Conservation (phyloP, 2,329 filamentous ascomycete species). For the Sphaceloma murrayae region DNA sequence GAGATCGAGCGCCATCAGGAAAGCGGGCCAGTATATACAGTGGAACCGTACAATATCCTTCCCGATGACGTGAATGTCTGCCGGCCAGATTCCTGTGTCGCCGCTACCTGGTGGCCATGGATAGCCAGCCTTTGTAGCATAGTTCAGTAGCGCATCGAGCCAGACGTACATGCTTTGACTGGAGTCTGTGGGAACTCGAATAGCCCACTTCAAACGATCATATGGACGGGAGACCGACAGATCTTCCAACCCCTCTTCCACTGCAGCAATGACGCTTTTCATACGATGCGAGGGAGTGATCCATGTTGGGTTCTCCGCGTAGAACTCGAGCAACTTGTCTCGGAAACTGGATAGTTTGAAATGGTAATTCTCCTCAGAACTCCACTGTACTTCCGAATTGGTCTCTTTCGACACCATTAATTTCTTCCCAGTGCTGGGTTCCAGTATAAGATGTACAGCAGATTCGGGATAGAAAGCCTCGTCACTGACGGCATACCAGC, state of each 20-base stretch:
- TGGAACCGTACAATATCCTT: slow-evolving; percentile 97
- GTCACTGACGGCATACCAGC: slow-evolving; percentile 95
- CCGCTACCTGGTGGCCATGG: slow-evolving; percentile 63
- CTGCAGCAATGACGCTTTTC: slow-evolving; percentile 68
- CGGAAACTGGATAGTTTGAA: slow-evolving; percentile 79
- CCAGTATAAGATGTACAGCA: slow-evolving; percentile 61
- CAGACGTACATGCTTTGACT: slow-evolving; percentile 95
- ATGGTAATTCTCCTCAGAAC: slow-evolving; percentile 86
- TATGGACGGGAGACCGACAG: slow-evolving; percentile 79
- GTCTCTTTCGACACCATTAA: slow-evolving; percentile 78
- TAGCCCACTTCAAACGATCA: slow-evolving; percentile 74
- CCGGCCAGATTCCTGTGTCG: slow-evolving; percentile 66
- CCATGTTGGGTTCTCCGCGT: slow-evolving; percentile 65
- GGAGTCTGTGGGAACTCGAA: slow-evolving; percentile 73
- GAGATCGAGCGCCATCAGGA: slow-evolving; percentile 78
- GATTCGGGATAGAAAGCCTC: slow-evolving; percentile 88
- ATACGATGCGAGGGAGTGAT: slow-evolving; percentile 64
- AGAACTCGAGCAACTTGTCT: slow-evolving; percentile 70
- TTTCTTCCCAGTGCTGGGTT: slow-evolving; percentile 72
- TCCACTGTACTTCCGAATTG: slow-evolving; percentile 89
- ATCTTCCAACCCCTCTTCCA: slow-evolving; percentile 69
- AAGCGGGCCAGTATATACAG: slow-evolving; percentile 94
- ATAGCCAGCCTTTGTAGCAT: slow-evolving; percentile 79
- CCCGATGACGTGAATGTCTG: slow-evolving; percentile 83
- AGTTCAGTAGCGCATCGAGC: slow-evolving; percentile 93